Evolutionary conservation across 768 basidiomycete species (phyloP), one percentile per base, ranked within the genome.

Genomic region (Chalciporus pseudorubinellus): DNA sequence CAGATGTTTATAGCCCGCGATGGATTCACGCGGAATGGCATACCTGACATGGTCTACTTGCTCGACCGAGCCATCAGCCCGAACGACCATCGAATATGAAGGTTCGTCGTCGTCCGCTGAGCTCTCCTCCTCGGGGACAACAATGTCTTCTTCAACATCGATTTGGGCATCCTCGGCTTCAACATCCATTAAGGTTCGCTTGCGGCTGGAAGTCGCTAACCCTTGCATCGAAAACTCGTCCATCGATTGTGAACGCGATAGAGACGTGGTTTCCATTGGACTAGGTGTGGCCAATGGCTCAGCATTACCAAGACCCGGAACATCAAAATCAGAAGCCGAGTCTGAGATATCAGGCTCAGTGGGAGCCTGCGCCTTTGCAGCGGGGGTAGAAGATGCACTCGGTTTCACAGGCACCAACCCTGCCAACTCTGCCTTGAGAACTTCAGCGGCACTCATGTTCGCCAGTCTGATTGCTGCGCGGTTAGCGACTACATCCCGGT

Each of bases 371-470:
- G 74, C 76, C 51, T 75, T 58, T 44, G 46, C 14, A 13, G 47
- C 10, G 21, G 60, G 44, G 34, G 57, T 44, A 18, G 66, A 59
- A 43, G 64, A 65, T 51, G 63, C 62, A 19, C 69, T 65, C 13
- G 70, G 58, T 58, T 74, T 76, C 45, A 74, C 66, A 12, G 78
- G 73, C 47, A 69, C 57, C 40, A 75, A 64, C 19, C 83, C 81
- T 57, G 85, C 80, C 57, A 98, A 70, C 70, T 98, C 92, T 46
- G 92, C 93, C 72, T 92, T 95, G 61, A 98, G 77, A 68, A 87
- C 81, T 67, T 98, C 92, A 49, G 95, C 95, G 40, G 95, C 95
- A 74, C 84, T 92, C 84, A 98, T 83, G 66, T 98, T 98, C 24
- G 95, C 95, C 82, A 95, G 85, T 53, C 95, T 84, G 57, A 97